These are phyloP conservation scores for Fusarium metavorans DNA, from an alignment of 2,329 filamentous ascomycete genomes.

Conservation along the genomic window DNA sequence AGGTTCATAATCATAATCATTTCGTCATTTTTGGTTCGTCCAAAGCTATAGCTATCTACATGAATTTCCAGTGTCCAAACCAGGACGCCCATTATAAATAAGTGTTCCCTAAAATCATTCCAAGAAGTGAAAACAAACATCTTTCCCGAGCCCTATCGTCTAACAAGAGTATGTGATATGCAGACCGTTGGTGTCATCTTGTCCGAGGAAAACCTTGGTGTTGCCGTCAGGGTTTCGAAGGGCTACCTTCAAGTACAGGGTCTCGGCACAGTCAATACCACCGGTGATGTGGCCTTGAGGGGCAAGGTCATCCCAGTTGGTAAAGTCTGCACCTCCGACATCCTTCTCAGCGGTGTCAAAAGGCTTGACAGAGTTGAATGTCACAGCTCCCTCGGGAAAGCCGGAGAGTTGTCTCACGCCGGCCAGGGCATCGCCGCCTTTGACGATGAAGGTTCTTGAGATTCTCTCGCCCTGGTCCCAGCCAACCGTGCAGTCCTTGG, in stretches of 20 bases:
- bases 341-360: constrained; percentile 32
- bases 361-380: constrained; percentile 38
- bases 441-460: constrained; percentile 53
- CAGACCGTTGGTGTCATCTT: constrained; percentile 48
- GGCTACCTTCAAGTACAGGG: constrained; percentile 44
- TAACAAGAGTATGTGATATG: constrained; percentile 33
- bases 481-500: constrained; percentile 44
- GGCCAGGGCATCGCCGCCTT: constrained; percentile 41
- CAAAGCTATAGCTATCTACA: background rate
- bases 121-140: background rate
- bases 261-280: constrained; percentile 41
- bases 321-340: constrained; percentile 44
- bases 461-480: constrained; percentile 52
- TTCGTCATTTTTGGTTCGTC: background rate
- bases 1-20: background rate
- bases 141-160: background rate
- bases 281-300: constrained; percentile 37
- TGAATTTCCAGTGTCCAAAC: background rate
- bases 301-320: constrained; percentile 42
- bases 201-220: constrained; percentile 45
- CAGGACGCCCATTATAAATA: background rate
- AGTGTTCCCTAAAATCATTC: background rate
- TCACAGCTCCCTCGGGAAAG: constrained; percentile 38
- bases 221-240: constrained; percentile 34
- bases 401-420: constrained; percentile 40